Percentiles rank a stretch among this genome's conserved stretches.
Evolutionary conservation across 2,329 filamentous ascomycete genomes (phyloP).

Genomic region (Monosporascus sp.): DNA sequence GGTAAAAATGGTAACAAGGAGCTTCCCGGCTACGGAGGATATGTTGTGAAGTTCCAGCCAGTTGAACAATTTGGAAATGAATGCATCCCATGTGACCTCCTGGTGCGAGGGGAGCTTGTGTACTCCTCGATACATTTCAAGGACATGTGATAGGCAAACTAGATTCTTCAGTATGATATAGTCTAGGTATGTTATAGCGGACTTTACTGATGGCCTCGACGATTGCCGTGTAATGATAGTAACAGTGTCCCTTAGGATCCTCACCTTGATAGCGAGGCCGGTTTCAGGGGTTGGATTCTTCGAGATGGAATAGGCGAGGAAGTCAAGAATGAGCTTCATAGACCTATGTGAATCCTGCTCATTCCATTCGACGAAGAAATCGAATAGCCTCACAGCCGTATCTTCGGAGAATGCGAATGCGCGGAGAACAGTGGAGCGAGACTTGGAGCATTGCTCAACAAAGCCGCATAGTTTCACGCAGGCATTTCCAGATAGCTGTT

Average conservation of each 20-base stretch:
- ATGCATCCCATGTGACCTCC: conserved; percentile 42
- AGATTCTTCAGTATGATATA: conserved; percentile 59
- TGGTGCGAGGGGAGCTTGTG: conserved; percentile 19
- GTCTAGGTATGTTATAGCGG: conserved; percentile 62
- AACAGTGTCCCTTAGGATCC: conserved; percentile 47
- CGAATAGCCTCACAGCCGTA: conserved; percentile 47
- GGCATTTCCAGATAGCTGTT: conserved; percentile 50
- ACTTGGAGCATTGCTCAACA: conserved; percentile 53
- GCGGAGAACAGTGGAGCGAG: conserved; percentile 35
- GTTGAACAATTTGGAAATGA: conserved; percentile 43
- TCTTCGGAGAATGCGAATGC: conserved; percentile 47
- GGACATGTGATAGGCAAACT: conserved; percentile 43
- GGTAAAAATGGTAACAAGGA: conserved; percentile 53
- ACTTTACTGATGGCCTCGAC: conserved; percentile 61
- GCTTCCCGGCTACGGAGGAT: conserved; percentile 55
- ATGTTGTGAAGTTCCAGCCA: conserved; percentile 55
- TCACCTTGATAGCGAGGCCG: conserved; percentile 34
- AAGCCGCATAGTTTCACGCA: conserved; percentile 58
- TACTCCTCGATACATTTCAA: conserved; percentile 34
- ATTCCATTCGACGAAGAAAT: conserved; percentile 63
- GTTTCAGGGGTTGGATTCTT: conserved; percentile 42
- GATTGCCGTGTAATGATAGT: conserved; percentile 56
- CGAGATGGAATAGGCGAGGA: conserved; percentile 45
- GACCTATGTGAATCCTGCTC: conserved; percentile 60
- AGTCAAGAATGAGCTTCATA: conserved; percentile 57